These are phyloP conservation scores for Carex cristatella DNA, from an alignment of 176 grass and related monocot species.

Conservation along the genomic window DNA sequence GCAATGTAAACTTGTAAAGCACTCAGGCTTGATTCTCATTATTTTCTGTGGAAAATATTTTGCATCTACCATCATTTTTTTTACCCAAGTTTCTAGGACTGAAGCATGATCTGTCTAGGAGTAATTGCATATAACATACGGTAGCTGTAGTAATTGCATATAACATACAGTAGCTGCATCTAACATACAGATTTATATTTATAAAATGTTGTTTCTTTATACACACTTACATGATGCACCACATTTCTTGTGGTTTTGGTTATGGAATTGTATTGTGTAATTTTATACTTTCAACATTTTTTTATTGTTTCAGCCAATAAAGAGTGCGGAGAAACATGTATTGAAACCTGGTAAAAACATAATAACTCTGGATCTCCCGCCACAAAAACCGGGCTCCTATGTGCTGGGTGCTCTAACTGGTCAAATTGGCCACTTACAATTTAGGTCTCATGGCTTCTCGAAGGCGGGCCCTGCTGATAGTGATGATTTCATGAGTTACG, in stretches of 20 bases:
- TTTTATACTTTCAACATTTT: background rate
- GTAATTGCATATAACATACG: background rate
- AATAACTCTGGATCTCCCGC: constrained; percentile 71
- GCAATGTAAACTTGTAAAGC: background rate
- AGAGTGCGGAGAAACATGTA: constrained; percentile 55
- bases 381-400: constrained; percentile 96
- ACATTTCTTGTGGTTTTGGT: background rate
- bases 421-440: constrained; percentile 91
- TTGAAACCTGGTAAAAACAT: constrained; percentile 83
- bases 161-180: background rate
- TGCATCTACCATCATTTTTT: background rate
- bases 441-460: constrained; percentile 96
- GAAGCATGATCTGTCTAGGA: background rate
- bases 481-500: constrained; percentile 98
- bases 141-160: background rate
- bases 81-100: background rate
- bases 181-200: background rate
- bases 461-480: constrained; percentile 77
- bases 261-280: background rate
- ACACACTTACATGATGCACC: background rate
- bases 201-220: background rate
- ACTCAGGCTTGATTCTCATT: background rate
- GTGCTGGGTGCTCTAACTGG: constrained; percentile 93
- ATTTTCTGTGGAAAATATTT: constrained; percentile 4
- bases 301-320: constrained; percentile 57